Conservation (phyloP, 352 stramenopile genomes). For the Phytophthora lateralis region DNA sequence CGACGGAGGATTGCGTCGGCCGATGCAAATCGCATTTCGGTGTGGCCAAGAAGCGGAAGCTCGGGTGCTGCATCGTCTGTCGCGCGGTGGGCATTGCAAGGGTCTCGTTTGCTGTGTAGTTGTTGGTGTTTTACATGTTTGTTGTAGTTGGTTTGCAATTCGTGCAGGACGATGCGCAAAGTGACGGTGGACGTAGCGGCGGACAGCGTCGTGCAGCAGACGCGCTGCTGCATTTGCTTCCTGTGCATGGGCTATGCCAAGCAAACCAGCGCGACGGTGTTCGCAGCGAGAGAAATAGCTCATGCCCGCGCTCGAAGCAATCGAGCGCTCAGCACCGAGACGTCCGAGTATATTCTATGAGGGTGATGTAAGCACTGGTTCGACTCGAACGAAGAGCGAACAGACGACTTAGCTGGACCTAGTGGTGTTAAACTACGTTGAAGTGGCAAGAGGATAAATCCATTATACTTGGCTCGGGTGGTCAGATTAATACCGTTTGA, state of each 20-base stretch:
- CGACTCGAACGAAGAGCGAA: slow-evolving; percentile 12
- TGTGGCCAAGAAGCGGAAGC: slow-evolving; percentile 29
- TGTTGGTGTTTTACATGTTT: background rate
- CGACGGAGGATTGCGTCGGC: slow-evolving; percentile 36
- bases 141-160: slow-evolving; percentile 45
- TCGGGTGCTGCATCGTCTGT: slow-evolving; percentile 47
- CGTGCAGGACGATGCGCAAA: slow-evolving; percentile 43
- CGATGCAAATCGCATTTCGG: slow-evolving; percentile 41
- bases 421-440: slow-evolving; percentile 6
- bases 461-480: background rate
- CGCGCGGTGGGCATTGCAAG: slow-evolving; percentile 29
- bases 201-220: slow-evolving; percentile 35
- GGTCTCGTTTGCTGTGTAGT: background rate
- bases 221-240: slow-evolving; percentile 39
- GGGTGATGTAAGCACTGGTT: background rate
- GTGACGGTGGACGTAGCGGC: slow-evolving; percentile 39
- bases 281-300: slow-evolving; percentile 38
- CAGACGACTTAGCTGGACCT: background rate
- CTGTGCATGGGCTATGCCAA: slow-evolving; percentile 45
- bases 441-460: slow-evolving; percentile 2
- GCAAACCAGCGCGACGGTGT: slow-evolving; percentile 34
- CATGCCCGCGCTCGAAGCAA: slow-evolving; percentile 28
- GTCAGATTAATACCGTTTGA: background rate
- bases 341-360: slow-evolving; percentile 32
- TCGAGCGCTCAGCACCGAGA: slow-evolving; percentile 29